Base-by-base conservation (phyloP, 257 asterid species). In the Anisodus tanguticus region DNA sequence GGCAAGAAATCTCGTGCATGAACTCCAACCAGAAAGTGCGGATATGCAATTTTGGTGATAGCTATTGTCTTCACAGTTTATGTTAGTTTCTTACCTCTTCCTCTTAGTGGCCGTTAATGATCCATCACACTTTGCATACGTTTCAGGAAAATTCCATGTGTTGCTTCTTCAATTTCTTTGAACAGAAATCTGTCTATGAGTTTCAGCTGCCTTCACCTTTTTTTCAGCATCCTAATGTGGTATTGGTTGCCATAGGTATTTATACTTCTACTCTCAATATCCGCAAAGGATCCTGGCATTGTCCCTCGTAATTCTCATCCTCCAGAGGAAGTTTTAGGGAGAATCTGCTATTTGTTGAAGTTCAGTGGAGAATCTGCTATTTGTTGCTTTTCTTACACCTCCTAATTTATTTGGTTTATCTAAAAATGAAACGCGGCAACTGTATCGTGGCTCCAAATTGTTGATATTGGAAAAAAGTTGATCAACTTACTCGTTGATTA, bases 241-340 rank as follows among this genome's bases (percentile, higher is more conserved):
- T 63, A n/a, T 63, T 87, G 84, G 47, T 68, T 79, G 70, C 41
- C 45, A 51, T 37, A 86, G 89, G 89, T 72, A 1, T 74, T 83
- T 49, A 62, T 89, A 80, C 93, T 93, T 83, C 89, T 94, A 7
- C 80, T 92, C 77, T 86, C 92, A 41, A 94, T 97, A 71, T 91
- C 98, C 37, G 91, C 92, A 53, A 89, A 74, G 31, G 97, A 94
- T 91, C 97, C 98, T n/a, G 94, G 97, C 53, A 92, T 93, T 80
- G 90, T 94, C 49, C 97, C 98, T 9, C 92, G 97, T 85, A 92
- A 88, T 69, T 15, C 84, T 83, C 87, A 51, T 51, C 97, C 95
- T 62, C 95, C 93, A 10, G 90, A 87, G 55, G 90, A 90, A 54
- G 87, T 85, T 82, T 47, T 58, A 49, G 82, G 82, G 60, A n/a